phyloP scores from a whole-genome alignment of 139 green algal genomes.

The Chlorella sp. region DNA sequence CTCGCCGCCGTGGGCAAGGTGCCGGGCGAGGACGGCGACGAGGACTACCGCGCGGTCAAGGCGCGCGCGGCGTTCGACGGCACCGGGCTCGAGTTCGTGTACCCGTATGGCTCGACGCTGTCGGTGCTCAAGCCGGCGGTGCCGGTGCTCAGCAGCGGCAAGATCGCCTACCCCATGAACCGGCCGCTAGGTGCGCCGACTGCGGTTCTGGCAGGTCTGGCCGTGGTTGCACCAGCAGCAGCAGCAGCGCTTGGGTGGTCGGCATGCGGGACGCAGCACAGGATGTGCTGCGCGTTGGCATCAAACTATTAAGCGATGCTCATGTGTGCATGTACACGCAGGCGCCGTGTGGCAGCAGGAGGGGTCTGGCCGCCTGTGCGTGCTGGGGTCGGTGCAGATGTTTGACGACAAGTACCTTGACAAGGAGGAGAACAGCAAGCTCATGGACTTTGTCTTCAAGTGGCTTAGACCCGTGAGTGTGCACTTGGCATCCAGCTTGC shows the following conservation, averaged over 20 bases:
- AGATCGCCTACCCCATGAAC: conserved; percentile 73
- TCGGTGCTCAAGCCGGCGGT: conserved; percentile 61
- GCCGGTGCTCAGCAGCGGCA: conserved; percentile 66
- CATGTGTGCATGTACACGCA: conserved; percentile 8
- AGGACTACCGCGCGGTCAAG: conserved; percentile 26
- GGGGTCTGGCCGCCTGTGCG: conserved; percentile 50
- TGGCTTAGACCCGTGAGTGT: conserved; percentile 58
- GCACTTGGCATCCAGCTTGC: too few relatives aligned
- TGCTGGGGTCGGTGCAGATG: conserved; percentile 64
- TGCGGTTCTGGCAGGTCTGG: not conserved
- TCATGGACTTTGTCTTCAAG: conserved; percentile 81
- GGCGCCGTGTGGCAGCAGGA: conserved; percentile 54
- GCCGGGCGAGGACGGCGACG: conserved; percentile 23
- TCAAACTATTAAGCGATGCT: too few relatives aligned
- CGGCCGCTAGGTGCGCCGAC: conserved; percentile 42
- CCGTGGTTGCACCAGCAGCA: not conserved
- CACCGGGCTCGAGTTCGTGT: conserved; percentile 64
- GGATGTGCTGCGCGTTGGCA: not conserved
- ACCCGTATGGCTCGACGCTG: conserved; percentile 70
- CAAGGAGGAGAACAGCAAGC: conserved; percentile 74
- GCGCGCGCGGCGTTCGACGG: conserved; percentile 33
- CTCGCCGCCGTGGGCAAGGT: conserved; percentile 31
- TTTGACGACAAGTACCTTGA: conserved; percentile 83
- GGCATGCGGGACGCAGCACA: not conserved
- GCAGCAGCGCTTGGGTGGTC: not conserved